Evolutionary conservation across 441 rosid species (phyloP).

Genomic region (Geranium incanum): DNA sequence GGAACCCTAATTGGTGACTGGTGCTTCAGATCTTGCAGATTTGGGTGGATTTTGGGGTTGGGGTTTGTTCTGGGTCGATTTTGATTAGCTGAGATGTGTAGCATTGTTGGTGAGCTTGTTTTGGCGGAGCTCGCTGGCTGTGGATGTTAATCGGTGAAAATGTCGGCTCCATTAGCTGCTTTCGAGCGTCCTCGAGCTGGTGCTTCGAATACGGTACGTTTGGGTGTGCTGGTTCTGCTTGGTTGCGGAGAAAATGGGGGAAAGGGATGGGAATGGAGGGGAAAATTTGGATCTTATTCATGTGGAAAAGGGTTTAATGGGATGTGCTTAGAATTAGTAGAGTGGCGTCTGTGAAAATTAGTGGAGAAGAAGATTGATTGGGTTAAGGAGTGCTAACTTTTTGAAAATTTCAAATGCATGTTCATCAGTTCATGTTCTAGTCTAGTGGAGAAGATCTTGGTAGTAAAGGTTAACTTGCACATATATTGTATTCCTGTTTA

Average conservation of each 20-base stretch:
- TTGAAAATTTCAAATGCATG: neutral
- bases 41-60: constrained; percentile 23
- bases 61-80: constrained; percentile 20
- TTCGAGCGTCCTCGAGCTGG: constrained; percentile 75
- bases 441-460: neutral
- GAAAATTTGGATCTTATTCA: neutral
- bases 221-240: constrained; percentile 13
- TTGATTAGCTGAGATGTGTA: constrained; percentile 26
- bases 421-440: neutral
- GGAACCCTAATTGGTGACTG: constrained; percentile 4
- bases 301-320: neutral
- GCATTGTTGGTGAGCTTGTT: constrained; percentile 12
- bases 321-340: neutral
- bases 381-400: neutral
- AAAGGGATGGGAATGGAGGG: neutral
- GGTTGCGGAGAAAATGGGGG: constrained; percentile 21
- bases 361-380: neutral
- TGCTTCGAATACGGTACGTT: constrained; percentile 71
- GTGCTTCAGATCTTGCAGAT: constrained; percentile 32
- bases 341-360: neutral
- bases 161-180: constrained; percentile 81
- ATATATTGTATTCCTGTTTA: neutral
- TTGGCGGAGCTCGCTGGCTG: constrained; percentile 4
- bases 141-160: constrained; percentile 35
- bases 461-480: neutral